These are phyloP conservation scores for Fusarium mangiferae DNA, from an alignment of 2,329 filamentous ascomycete species.

Conservation along the genomic window DNA sequence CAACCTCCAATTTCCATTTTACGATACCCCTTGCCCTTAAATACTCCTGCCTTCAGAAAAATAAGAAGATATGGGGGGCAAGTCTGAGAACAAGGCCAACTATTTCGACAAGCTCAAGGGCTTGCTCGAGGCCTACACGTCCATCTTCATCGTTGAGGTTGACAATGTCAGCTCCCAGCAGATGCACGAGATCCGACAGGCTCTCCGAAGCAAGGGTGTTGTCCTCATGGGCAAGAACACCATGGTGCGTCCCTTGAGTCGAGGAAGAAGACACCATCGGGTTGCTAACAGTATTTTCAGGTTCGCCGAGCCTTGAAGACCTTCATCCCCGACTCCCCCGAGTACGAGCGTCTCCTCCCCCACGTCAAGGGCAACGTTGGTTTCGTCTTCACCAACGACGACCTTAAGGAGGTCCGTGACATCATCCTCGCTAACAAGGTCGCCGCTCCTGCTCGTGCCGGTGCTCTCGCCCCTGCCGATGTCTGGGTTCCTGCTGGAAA, in stretches of 20 bases:
- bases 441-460: slow-evolving; percentile 95
- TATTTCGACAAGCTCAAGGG: slow-evolving; percentile 99
- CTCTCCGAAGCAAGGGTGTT: slow-evolving; percentile 90
- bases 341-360: slow-evolving; percentile 98
- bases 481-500: slow-evolving; percentile 97
- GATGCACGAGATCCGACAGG: slow-evolving; percentile 99
- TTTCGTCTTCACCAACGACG: slow-evolving; percentile 99
- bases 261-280: neutral
- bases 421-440: slow-evolving; percentile 98
- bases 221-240: slow-evolving; percentile 99
- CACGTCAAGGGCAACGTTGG: slow-evolving; percentile 97
- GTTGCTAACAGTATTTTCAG: slow-evolving; percentile 54
- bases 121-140: slow-evolving; percentile 95
- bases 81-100: slow-evolving; percentile 85
- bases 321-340: slow-evolving; percentile 88
- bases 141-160: slow-evolving; percentile 95
- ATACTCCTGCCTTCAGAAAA: slow-evolving; percentile 89
- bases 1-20: slow-evolving; percentile 39
- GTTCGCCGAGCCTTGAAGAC: slow-evolving; percentile 97
- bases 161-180: slow-evolving; percentile 99
- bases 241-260: slow-evolving; percentile 73
- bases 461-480: slow-evolving; percentile 92
- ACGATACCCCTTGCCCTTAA: slow-evolving; percentile 79
- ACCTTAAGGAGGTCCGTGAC: slow-evolving; percentile 91
- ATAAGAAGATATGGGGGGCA: slow-evolving; percentile 99